These are phyloP conservation scores for Cicer yamashitae DNA, from an alignment of 306 rosid genomes.

Conservation along the genomic window DNA sequence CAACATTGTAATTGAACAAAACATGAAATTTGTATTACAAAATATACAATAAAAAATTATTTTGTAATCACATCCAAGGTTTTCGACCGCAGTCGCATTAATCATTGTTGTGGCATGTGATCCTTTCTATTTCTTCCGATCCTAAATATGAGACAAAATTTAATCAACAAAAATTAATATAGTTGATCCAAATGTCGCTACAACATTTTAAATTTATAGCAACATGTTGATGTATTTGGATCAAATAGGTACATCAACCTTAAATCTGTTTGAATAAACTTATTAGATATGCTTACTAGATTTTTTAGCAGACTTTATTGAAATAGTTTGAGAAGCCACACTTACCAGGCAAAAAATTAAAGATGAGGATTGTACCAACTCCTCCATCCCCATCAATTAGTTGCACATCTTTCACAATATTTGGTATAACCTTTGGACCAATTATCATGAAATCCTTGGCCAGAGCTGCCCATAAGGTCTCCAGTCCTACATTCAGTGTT, in stretches of 20 bases:
- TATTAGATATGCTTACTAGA: too few relatives aligned
- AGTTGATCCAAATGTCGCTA: too few relatives aligned
- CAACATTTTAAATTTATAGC: too few relatives aligned
- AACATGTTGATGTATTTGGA: too few relatives aligned
- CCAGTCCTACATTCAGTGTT: constrained; percentile 53
- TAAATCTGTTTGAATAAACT: too few relatives aligned
- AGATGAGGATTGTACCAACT: constrained; percentile 59
- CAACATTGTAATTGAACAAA: background rate
- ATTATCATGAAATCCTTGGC: constrained; percentile 49
- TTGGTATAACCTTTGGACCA: constrained; percentile 59
- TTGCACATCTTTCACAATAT: constrained; percentile 57
- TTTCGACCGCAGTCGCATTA: too few relatives aligned
- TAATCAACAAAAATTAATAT: too few relatives aligned
- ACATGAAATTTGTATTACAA: background rate
- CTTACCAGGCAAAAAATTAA: constrained; percentile 58
- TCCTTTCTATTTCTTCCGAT: too few relatives aligned
- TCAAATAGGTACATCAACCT: too few relatives aligned
- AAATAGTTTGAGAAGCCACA: background rate
- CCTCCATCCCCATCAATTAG: constrained; percentile 77
- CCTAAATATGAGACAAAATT: too few relatives aligned
- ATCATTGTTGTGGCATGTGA: too few relatives aligned
- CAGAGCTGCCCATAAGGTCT: constrained; percentile 61
- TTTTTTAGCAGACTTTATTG: too few relatives aligned
- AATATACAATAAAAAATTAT: background rate
- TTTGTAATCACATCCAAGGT: background rate